Evolutionary conservation across 345 rosid genomes (phyloP), one percentile per base, ranked within the genome.

Genomic region (Litchi chinensis): DNA sequence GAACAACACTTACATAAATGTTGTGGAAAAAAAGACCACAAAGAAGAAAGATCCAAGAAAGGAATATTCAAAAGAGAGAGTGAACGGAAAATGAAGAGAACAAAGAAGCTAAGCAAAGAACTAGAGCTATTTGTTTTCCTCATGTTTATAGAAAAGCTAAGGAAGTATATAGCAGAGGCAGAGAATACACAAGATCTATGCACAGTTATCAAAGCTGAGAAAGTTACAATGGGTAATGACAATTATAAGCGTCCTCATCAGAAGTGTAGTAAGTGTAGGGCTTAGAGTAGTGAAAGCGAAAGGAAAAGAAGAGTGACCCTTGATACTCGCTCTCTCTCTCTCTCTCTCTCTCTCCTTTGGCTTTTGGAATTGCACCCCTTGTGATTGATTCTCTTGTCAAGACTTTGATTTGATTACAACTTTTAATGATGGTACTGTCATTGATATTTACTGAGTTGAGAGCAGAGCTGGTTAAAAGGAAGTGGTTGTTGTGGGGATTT

Each of bases 141-240:
- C 9, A 32, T 72, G 85, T 76, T 82, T 77, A 69, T 73, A 77
- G 77, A 82, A 87, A 79, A 73, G 76, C 70, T 60, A 79, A 85
- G 83, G 74, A 66, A 79, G 65, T 32, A 57, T 60, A 81, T 16
- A 78, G 37, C 37, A 32, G 37, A 32, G 37, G 79, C 48, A 43
- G 67, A 74, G 77, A 85, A 48, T 76, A 73, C 76, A 56, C 66
- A 76, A 82, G 82, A 79, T 69, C 71, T 64, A 71, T 78, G 87
- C 90, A 86, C 89, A 76, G 81, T 85, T 88, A 73, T 79, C 91
- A 77, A 87, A 84, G 87, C 84, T 74, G 65, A 70, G 73, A 24
- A 76, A 82, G 80, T 66, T 74, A 80, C 82, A 81, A 80, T 75
- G 80, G 37, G 82, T 76, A 86, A 83, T 83, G 85, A 86, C 72